A percentile compares a stretch with the other conserved stretches of the same genome.
These are phyloP conservation scores for Diaporthe vaccinii DNA, from an alignment of 2,329 filamentous ascomycete species.

Conservation along the genomic window DNA sequence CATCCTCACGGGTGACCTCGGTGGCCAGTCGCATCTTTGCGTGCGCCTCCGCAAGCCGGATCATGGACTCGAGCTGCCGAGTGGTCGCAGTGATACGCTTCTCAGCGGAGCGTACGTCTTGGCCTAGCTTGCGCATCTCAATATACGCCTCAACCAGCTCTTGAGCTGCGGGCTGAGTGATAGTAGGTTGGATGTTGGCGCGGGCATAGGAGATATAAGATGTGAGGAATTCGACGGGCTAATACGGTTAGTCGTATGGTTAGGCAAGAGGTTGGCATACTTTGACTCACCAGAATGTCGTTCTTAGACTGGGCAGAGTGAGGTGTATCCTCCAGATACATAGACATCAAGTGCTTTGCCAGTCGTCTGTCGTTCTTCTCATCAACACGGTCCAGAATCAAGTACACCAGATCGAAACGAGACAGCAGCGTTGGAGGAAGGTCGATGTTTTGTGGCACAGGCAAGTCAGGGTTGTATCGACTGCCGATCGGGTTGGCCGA, in stretches of 20 bases:
- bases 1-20: conserved; percentile 84
- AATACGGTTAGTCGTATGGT: conserved; percentile 31
- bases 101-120: conserved; percentile 87
- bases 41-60: conserved; percentile 94
- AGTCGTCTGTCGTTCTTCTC: conserved; percentile 90
- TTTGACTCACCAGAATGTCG: conserved; percentile 81
- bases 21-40: conserved; percentile 93
- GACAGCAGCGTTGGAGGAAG: conserved; percentile 94
- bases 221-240: conserved; percentile 96
- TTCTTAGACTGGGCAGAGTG: conserved; percentile 81
- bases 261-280: background rate
- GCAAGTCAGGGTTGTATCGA: conserved; percentile 95
- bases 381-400: conserved; percentile 94
- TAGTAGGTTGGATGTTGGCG: conserved; percentile 83
- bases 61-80: conserved; percentile 97
- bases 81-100: conserved; percentile 98
- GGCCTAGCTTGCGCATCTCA: conserved; percentile 93
- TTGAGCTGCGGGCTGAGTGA: conserved; percentile 83
- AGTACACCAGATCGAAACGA: conserved; percentile 96
- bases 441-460: conserved; percentile 98
- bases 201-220: conserved; percentile 98
- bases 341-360: conserved; percentile 91
- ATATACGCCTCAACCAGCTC: conserved; percentile 91
- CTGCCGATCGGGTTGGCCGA: conserved; percentile 98
- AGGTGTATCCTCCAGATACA: conserved; percentile 96